phyloP scores from a whole-genome alignment of 2,329 filamentous ascomycete genomes.

The Exophiala viscosa region DNA sequence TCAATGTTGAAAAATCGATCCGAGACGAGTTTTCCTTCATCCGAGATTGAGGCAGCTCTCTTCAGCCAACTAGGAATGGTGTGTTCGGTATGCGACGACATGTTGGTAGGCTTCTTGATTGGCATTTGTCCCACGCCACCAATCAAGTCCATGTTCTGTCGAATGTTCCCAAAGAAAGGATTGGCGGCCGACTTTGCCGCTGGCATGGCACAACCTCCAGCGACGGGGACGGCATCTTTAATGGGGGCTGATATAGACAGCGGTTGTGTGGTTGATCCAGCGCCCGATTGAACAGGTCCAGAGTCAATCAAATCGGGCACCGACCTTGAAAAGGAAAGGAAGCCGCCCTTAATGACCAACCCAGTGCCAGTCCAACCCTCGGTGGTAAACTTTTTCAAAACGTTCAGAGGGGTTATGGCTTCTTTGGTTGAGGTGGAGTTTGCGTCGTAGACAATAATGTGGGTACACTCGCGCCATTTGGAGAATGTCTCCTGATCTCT shows the following conservation, averaged over 20 bases:
- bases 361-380: constrained; percentile 75
- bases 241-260: constrained; percentile 51
- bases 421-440: constrained; percentile 75
- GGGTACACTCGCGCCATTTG: constrained; percentile 67
- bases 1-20: constrained; percentile 83
- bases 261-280: constrained; percentile 41
- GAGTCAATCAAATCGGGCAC: constrained; percentile 64
- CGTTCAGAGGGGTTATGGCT: constrained; percentile 74
- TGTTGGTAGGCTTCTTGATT: constrained; percentile 54
- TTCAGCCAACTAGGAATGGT: constrained; percentile 74
- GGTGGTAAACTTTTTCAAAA: constrained; percentile 84
- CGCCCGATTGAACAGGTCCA: constrained; percentile 36
- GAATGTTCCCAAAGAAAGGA: constrained; percentile 93
- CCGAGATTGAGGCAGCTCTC: constrained; percentile 59
- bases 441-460: constrained; percentile 84
- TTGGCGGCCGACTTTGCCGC: constrained; percentile 64
- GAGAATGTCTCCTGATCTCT: constrained; percentile 69
- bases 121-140: constrained; percentile 83
- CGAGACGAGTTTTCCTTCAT: constrained; percentile 76
- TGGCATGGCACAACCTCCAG: constrained; percentile 83
- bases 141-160: constrained; percentile 92
- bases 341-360: constrained; percentile 77
- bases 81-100: constrained; percentile 47
- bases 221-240: constrained; percentile 67
- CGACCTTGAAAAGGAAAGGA: constrained; percentile 65